Percentiles rank a stretch among this genome's conserved stretches.
Evolutionary conservation across 176 grass and related monocot genomes (phyloP).

Genomic region (Musa beccarii): DNA sequence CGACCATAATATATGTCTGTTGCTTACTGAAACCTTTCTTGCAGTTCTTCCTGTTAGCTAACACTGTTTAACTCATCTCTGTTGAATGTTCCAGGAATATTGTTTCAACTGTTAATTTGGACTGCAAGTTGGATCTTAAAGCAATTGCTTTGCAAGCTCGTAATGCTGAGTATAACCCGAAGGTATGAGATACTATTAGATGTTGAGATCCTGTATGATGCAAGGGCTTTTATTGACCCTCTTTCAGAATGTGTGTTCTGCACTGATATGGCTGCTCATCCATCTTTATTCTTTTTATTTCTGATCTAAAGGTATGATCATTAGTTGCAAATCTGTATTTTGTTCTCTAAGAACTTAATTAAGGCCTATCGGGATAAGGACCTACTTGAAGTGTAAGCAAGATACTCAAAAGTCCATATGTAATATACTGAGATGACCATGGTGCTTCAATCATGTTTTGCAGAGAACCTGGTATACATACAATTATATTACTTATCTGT

Average conservation of each 20-base stretch:
- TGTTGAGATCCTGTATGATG: too few relatives aligned
- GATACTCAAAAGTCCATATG: too few relatives aligned
- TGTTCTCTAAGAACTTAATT: not conserved
- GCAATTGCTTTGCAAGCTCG: conserved; percentile 50
- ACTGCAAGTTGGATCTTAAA: conserved; percentile 67
- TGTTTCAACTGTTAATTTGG: conserved; percentile 68
- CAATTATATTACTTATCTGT: too few relatives aligned
- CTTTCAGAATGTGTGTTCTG: not conserved
- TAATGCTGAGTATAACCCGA: conserved; percentile 82
- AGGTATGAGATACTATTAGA: conserved; percentile 33
- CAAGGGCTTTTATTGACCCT: too few relatives aligned
- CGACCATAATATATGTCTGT: too few relatives aligned
- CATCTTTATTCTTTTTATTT: conserved; percentile 1
- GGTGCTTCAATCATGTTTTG: too few relatives aligned
- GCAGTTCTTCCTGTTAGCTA: not conserved
- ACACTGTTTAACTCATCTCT: not conserved
- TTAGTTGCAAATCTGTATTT: not conserved
- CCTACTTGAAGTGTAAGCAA: not conserved
- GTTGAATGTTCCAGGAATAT: conserved; percentile 45
- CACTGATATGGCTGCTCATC: conserved; percentile 3
- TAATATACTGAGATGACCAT: too few relatives aligned
- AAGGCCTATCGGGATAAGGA: not conserved
- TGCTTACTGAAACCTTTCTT: too few relatives aligned
- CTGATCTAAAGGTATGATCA: not conserved
- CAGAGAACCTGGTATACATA: too few relatives aligned